Evolutionary conservation across 176 grass and related monocot genomes (phyloP).

Genomic region (Chrysopogon serrulatus): DNA sequence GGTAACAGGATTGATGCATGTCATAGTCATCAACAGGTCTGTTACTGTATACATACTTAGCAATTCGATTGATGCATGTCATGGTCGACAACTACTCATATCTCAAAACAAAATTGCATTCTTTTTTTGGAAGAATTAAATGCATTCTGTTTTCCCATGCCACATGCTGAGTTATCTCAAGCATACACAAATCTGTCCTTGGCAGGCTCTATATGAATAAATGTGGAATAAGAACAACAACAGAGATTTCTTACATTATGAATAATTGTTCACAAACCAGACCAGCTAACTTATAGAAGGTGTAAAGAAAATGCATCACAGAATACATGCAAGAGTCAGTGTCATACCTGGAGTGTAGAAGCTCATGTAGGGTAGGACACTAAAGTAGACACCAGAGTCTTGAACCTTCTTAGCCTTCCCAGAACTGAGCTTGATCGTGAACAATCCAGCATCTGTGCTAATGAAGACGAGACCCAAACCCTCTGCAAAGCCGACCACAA

Average conservation of each 20-base stretch:
- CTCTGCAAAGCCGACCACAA: neutral
- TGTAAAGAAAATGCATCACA: neutral
- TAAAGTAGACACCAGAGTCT: neutral
- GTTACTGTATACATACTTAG: neutral
- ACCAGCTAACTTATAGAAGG: neutral
- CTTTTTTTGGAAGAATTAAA: too few relatives aligned
- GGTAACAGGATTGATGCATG: neutral
- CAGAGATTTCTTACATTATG: neutral
- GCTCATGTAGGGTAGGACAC: neutral
- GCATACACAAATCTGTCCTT: too few relatives aligned
- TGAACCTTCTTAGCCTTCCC: neutral
- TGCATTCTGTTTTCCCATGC: neutral
- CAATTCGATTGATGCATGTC: neutral
- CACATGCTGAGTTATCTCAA: neutral
- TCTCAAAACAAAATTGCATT: neutral
- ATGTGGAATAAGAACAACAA: neutral
- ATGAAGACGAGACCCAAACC: neutral
- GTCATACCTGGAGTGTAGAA: constrained; percentile 10
- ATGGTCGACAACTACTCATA: neutral
- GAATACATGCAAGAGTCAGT: neutral
- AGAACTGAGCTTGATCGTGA: neutral
- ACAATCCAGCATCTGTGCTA: neutral
- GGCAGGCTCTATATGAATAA: too few relatives aligned
- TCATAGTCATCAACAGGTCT: neutral
- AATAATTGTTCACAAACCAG: neutral